Evolutionary conservation across 768 basidiomycete genomes (phyloP).

Genomic region (Rhizopogon vesiculosus): DNA sequence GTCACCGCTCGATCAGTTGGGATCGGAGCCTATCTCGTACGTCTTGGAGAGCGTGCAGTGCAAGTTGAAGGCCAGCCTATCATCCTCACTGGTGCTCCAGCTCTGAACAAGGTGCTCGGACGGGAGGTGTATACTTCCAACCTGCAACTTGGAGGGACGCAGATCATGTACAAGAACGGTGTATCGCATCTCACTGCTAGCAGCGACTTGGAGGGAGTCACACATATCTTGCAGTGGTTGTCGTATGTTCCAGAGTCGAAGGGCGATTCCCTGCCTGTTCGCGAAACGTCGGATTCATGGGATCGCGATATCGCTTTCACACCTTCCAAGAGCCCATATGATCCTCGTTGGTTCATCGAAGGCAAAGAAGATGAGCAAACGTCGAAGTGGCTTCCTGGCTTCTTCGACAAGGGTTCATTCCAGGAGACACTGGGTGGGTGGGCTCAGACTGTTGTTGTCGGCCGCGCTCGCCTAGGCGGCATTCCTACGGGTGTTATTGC

Average conservation of each 20-base stretch:
- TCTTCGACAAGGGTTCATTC: slow-evolving; percentile 97
- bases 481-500: slow-evolving; percentile 98
- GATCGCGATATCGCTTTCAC: slow-evolving; percentile 88
- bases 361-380: slow-evolving; percentile 86
- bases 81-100: slow-evolving; percentile 94
- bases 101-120: slow-evolving; percentile 97
- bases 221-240: slow-evolving; percentile 91
- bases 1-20: slow-evolving; percentile 98
- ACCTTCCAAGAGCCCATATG: slow-evolving; percentile 92
- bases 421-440: slow-evolving; percentile 98
- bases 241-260: slow-evolving; percentile 88
- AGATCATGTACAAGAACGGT: slow-evolving; percentile 99
- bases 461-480: slow-evolving; percentile 92
- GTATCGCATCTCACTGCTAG: slow-evolving; percentile 94
- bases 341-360: slow-evolving; percentile 97
- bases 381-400: slow-evolving; percentile 76
- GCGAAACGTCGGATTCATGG: slow-evolving; percentile 73
- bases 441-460: slow-evolving; percentile 98
- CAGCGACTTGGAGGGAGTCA: slow-evolving; percentile 94
- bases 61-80: slow-evolving; percentile 99
- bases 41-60: slow-evolving; percentile 94
- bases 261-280: slow-evolving; percentile 75
- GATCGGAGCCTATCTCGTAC: slow-evolving; percentile 98
- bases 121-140: slow-evolving; percentile 99
- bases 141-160: slow-evolving; percentile 97